Conservation (phyloP, 441 rosid species). For the Cnidoscolus chayamansa region DNA sequence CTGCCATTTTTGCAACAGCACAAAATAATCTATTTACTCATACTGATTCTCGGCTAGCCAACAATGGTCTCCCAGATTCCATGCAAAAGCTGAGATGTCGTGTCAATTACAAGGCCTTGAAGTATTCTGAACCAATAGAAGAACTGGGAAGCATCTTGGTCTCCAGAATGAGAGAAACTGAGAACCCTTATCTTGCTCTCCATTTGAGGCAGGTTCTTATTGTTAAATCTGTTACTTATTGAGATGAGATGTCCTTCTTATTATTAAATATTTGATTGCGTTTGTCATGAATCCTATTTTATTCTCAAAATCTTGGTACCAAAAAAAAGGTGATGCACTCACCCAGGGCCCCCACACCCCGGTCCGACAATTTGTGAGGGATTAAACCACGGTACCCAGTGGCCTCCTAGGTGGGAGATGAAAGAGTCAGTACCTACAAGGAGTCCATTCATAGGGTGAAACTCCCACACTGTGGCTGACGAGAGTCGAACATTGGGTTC, state of each 20-base stretch:
- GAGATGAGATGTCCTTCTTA: background rate
- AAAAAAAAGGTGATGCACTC: too few species aligned
- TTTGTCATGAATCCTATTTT: conserved; percentile 3
- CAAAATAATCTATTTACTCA: conserved; percentile 76
- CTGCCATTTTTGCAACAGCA: conserved; percentile 73
- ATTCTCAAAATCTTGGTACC: background rate
- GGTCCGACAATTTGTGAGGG: too few species aligned
- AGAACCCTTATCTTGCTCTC: conserved; percentile 76
- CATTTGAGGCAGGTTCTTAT: conserved; percentile 67
- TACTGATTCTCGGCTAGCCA: conserved; percentile 87
- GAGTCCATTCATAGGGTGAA: too few species aligned
- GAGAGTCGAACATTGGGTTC: too few species aligned
- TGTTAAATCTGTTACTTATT: background rate
- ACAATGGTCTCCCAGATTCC: conserved; percentile 58
- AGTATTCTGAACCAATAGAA: conserved; percentile 71
- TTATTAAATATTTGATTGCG: background rate
- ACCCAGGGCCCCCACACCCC: too few species aligned
- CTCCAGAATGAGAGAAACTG: conserved; percentile 64
- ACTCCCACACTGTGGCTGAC: too few species aligned
- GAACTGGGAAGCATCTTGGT: conserved; percentile 74
- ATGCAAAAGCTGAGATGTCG: conserved; percentile 84
- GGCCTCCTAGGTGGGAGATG: too few species aligned
- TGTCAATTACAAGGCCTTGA: conserved; percentile 74
- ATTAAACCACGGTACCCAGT: too few species aligned
- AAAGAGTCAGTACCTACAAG: too few species aligned